These are phyloP conservation scores for Bondarzewia mesenterica DNA, from an alignment of 1,284 basidiomycete genomes.

Conservation along the genomic window DNA sequence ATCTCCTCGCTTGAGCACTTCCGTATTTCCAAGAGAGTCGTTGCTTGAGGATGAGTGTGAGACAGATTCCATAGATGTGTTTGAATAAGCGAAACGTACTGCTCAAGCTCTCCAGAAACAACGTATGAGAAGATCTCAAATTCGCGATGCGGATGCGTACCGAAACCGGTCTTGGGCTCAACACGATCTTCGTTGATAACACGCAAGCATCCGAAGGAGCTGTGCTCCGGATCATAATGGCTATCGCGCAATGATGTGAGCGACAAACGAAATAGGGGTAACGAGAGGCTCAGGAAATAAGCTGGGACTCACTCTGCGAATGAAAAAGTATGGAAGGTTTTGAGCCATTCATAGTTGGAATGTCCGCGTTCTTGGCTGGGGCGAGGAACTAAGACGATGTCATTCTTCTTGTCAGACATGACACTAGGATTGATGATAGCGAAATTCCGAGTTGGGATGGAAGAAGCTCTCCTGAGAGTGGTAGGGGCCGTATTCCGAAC, in stretches of 20 bases:
- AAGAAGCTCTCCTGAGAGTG: not conserved
- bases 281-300: not conserved
- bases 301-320: conserved; percentile 57
- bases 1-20: conserved; percentile 82
- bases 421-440: not conserved
- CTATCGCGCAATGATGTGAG: not conserved
- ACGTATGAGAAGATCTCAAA: conserved; percentile 93
- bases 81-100: conserved; percentile 35
- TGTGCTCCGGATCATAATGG: conserved; percentile 1
- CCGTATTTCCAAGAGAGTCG: conserved; percentile 87
- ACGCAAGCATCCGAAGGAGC: conserved; percentile 49
- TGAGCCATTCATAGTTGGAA: conserved; percentile 86
- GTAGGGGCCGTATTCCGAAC: not conserved
- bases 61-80: not conserved
- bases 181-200: conserved; percentile 93
- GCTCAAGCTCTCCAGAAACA: conserved; percentile 69
- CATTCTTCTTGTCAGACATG: not conserved
- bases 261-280: not conserved
- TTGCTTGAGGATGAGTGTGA: conserved; percentile 34
- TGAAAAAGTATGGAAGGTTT: conserved; percentile 83
- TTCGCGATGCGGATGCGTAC: conserved; percentile 77
- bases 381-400: conserved; percentile 43
- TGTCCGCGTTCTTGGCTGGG: conserved; percentile 65
- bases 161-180: conserved; percentile 73
- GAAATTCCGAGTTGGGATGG: not conserved